phyloP scores from a whole-genome alignment of 345 rosid species.

The Euclidium syriacum region DNA sequence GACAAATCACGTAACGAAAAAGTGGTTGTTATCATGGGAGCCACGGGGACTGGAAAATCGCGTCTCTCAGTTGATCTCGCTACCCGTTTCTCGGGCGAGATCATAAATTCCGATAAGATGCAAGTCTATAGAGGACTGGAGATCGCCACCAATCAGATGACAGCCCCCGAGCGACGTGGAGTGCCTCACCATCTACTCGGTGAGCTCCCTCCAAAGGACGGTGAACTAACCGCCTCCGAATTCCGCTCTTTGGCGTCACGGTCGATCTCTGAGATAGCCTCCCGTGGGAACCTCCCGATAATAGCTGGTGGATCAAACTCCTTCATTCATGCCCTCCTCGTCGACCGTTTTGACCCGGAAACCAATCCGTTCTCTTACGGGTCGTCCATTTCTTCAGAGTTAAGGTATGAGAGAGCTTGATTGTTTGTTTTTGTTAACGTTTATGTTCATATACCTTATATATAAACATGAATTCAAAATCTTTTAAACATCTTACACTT shows the following conservation, averaged over 20 bases:
- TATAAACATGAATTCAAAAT: neutral
- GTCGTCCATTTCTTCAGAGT: constrained; percentile 30
- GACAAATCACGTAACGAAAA: constrained; percentile 37
- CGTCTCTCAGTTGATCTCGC: constrained; percentile 77
- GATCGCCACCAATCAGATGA: constrained; percentile 68
- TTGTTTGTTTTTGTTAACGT: neutral
- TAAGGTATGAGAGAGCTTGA: constrained; percentile 31
- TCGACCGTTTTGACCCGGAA: constrained; percentile 38
- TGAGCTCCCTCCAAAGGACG: constrained; percentile 26
- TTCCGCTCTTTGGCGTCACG: constrained; percentile 44
- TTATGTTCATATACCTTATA: neutral
- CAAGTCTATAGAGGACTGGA: constrained; percentile 54
- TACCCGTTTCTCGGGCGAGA: constrained; percentile 51
- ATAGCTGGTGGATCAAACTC: constrained; percentile 88
- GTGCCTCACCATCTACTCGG: constrained; percentile 82
- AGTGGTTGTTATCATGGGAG: constrained; percentile 66
- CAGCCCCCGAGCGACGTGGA: constrained; percentile 48
- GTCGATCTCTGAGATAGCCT: constrained; percentile 38
- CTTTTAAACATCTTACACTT: neutral
- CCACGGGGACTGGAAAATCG: constrained; percentile 84
- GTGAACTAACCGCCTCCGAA: constrained; percentile 46
- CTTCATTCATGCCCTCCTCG: constrained; percentile 54
- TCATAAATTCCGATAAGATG: constrained; percentile 79
- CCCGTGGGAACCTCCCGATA: constrained; percentile 54
- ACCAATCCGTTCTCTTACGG: constrained; percentile 37